A percentile compares a stretch with the other conserved stretches of the same genome.
These are phyloP conservation scores for Ogataea naganishii DNA, from an alignment of 805 yeast species.

Conservation along the genomic window DNA sequence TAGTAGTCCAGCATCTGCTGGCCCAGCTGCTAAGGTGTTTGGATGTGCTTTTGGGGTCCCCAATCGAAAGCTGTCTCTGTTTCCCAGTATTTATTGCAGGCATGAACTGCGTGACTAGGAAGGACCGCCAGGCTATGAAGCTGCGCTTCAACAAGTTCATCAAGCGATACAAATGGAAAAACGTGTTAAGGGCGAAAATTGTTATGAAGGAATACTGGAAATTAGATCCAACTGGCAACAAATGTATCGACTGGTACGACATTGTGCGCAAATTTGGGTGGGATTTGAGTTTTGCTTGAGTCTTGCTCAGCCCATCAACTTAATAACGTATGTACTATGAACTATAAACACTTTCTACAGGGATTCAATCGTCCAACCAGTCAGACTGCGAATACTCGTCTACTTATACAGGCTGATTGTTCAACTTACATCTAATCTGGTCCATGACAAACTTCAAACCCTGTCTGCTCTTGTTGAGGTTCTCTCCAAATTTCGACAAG, in stretches of 20 bases:
- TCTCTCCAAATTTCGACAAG: conserved; percentile 56
- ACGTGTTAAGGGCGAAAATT: conserved; percentile 35
- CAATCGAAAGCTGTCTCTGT: conserved; percentile 62
- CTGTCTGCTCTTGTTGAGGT: conserved; percentile 53
- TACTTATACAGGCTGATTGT: conserved; percentile 1
- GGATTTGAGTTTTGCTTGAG: conserved; percentile 69
- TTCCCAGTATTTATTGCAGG: conserved; percentile 79
- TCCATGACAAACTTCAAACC: conserved; percentile 80
- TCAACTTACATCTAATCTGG: conserved; percentile 13
- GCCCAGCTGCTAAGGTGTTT: conserved; percentile 46
- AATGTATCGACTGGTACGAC: conserved; percentile 65
- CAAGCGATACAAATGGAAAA: conserved; percentile 60
- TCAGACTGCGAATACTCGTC: no score
- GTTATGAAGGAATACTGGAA: conserved; percentile 43
- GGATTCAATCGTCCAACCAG: no score
- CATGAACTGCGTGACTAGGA: conserved; percentile 46
- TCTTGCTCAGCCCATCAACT: no score
- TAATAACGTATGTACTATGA: no score
- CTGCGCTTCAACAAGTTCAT: conserved; percentile 46
- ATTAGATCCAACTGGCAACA: conserved; percentile 40
- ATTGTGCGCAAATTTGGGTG: conserved; percentile 60
- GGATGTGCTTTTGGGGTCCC: conserved; percentile 54
- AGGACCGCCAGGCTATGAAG: conserved; percentile 44
- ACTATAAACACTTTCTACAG: no score
- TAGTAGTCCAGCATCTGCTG: conserved; percentile 54